These are phyloP conservation scores for Ochetophila trinervis DNA, from an alignment of 306 rosid genomes.

Conservation along the genomic window DNA sequence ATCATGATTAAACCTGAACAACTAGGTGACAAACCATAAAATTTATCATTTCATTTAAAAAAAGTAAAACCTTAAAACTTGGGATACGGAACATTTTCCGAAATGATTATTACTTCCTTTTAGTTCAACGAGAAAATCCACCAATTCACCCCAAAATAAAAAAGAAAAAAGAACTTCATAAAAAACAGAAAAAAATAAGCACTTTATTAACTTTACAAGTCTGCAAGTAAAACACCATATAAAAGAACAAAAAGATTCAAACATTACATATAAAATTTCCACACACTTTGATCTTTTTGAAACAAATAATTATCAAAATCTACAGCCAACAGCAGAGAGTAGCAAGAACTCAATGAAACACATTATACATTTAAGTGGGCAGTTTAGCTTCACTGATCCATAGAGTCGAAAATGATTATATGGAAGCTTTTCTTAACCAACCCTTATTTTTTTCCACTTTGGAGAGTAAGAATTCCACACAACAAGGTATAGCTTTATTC, in stretches of 20 bases:
- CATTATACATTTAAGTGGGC: constrained; percentile 14
- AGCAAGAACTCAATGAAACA: constrained; percentile 8
- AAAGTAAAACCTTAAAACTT: too few species aligned
- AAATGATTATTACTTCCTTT: too few species aligned
- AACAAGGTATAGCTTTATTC: neutral
- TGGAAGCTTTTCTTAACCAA: constrained; percentile 25
- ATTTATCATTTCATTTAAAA: too few species aligned
- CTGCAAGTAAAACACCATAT: constrained; percentile 15
- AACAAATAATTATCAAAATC: constrained; percentile 24
- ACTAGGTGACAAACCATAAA: too few species aligned
- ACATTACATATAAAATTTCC: constrained; percentile 13
- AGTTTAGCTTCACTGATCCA: constrained; percentile 14
- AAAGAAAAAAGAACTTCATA: too few species aligned
- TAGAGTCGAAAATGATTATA: constrained; percentile 4
- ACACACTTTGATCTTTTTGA: constrained; percentile 4
- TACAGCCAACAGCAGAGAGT: constrained; percentile 12
- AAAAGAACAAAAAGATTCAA: constrained; percentile 8
- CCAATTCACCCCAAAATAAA: too few species aligned
- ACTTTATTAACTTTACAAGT: constrained; percentile 6
- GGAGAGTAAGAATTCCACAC: constrained; percentile 33
- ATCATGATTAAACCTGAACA: too few species aligned
- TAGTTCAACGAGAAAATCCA: too few species aligned
- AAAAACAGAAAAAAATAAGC: too few species aligned
- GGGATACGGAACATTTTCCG: too few species aligned
- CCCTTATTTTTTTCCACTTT: constrained; percentile 44